Conservation (phyloP, 164 flowering plant species). For the Litsea cubeba region DNA sequence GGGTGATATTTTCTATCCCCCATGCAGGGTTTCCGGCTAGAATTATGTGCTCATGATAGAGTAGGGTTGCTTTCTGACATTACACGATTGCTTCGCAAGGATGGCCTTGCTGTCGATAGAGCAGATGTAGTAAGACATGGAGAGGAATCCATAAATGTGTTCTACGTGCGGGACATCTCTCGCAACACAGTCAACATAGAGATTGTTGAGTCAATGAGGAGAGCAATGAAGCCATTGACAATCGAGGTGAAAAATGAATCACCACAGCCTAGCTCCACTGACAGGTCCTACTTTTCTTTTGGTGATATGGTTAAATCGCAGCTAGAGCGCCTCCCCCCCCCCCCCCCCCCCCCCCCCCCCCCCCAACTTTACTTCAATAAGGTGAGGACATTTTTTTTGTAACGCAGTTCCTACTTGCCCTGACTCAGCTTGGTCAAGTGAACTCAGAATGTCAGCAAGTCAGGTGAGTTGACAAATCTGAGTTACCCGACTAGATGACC, state of each 20-base stretch:
- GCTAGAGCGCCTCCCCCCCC: too few species aligned
- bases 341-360: too few species aligned
- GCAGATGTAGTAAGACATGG: slow-evolving; percentile 71
- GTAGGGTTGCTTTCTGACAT: slow-evolving; percentile 72
- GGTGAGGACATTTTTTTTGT: too few species aligned
- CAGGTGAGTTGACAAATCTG: too few species aligned
- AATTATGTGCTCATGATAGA: slow-evolving; percentile 49
- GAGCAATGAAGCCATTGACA: slow-evolving; percentile 44
- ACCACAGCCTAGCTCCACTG: slow-evolving; percentile 4
- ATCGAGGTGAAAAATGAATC: slow-evolving; percentile 34
- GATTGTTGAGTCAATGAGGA: slow-evolving; percentile 49
- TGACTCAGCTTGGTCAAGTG: too few species aligned
- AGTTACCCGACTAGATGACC: too few species aligned
- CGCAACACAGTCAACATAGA: slow-evolving; percentile 59
- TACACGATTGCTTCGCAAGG: slow-evolving; percentile 59
- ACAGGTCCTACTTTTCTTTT: slow-evolving; percentile 35
- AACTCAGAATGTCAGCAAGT: too few species aligned
- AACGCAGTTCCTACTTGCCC: too few species aligned
- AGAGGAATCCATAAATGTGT: slow-evolving; percentile 46
- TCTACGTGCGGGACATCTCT: slow-evolving; percentile 55
- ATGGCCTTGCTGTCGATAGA: slow-evolving; percentile 55
- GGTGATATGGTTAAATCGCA: too few species aligned
- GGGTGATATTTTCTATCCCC: too few species aligned
- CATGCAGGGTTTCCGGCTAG: slow-evolving; percentile 55
- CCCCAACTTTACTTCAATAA: too few species aligned